A percentile compares a stretch with the other conserved stretches of the same genome.
phyloP scores from a whole-genome alignment of 2,329 filamentous ascomycete species.

The Fusarium sp. region DNA sequence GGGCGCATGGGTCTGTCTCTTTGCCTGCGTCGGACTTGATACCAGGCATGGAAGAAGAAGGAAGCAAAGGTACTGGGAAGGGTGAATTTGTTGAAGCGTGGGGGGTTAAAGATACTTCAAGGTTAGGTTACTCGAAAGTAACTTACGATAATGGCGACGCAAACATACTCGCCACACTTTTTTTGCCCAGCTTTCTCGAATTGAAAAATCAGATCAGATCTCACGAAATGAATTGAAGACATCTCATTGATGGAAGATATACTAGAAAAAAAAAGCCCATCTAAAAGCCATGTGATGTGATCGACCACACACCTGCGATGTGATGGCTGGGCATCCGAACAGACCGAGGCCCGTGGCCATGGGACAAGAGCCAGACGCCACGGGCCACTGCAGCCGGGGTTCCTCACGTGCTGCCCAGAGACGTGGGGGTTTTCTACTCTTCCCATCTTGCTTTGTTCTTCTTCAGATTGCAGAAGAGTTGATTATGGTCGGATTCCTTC shows the following conservation, averaged over 20 bases:
- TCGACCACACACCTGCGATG: constrained; percentile 8
- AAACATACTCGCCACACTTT: constrained; percentile 1
- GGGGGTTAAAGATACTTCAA: constrained; percentile 6
- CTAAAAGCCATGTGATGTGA: constrained; percentile 17
- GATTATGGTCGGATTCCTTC: constrained; percentile 1
- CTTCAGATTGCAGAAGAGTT: background rate
- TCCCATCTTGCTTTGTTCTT: background rate
- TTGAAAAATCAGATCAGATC: background rate
- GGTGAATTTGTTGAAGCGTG: constrained; percentile 14
- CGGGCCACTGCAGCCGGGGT: constrained; percentile 35
- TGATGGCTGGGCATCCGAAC: background rate
- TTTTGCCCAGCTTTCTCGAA: background rate
- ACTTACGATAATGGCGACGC: constrained; percentile 17
- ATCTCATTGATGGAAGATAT: constrained; percentile 14
- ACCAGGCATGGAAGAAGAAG: background rate
- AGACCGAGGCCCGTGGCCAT: constrained; percentile 1
- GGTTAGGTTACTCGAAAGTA: background rate
- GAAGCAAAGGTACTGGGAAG: background rate
- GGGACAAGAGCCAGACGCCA: constrained; percentile 7
- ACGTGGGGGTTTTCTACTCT: constrained; percentile 32
- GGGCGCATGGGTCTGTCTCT: background rate
- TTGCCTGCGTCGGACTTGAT: background rate
- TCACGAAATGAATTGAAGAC: background rate
- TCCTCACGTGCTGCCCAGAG: constrained; percentile 34
- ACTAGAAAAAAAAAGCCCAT: background rate